Evolutionary conservation across 148 eudicot species (phyloP).

Genomic region (Beta vulgaris): DNA sequence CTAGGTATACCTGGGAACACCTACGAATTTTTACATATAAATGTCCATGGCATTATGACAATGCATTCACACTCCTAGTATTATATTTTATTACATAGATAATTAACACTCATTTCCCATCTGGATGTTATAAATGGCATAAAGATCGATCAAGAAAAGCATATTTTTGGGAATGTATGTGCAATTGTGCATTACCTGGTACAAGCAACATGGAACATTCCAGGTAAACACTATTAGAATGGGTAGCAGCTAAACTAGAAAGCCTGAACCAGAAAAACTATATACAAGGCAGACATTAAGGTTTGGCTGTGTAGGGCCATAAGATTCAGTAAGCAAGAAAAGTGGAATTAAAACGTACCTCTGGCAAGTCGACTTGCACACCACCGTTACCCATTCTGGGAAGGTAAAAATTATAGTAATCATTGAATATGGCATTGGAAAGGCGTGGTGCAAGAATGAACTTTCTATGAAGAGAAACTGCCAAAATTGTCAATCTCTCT

Average conservation of each 20-base stretch:
- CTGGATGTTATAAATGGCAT: background rate
- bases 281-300: background rate
- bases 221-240: background rate
- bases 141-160: background rate
- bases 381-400: conserved; percentile 60
- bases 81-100: too few species aligned
- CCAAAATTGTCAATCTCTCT: conserved; percentile 60
- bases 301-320: background rate
- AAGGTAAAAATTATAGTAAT: conserved; percentile 58
- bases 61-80: too few species aligned
- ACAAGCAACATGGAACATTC: background rate
- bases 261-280: background rate
- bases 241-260: background rate
- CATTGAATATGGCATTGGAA: conserved; percentile 52
- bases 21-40: too few species aligned
- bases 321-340: background rate
- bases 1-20: too few species aligned
- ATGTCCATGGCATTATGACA: too few species aligned
- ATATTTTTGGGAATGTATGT: background rate
- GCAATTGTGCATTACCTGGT: background rate
- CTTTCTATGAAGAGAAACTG: conserved; percentile 83
- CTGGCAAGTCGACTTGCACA: conserved; percentile 24
- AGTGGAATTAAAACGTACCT: conserved; percentile 33
- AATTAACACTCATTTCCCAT: too few species aligned
- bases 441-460: conserved; percentile 68